phyloP scores from a whole-genome alignment of 2,329 filamentous ascomycete species.

The Sporothrix pseudoabietina region DNA sequence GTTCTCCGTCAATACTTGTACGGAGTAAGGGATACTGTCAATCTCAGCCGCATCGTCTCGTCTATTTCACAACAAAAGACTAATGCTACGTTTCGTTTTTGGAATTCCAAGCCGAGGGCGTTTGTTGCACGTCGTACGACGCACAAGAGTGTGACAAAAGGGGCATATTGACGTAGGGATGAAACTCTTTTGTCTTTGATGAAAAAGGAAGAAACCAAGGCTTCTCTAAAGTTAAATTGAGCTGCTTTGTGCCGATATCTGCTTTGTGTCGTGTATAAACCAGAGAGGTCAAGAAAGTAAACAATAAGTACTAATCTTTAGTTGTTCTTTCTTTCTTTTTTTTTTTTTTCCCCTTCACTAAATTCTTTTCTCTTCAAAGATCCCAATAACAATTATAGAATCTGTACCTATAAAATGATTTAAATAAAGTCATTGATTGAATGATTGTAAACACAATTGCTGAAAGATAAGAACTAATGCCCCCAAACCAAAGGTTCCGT shows the following conservation, averaged over 20 bases:
- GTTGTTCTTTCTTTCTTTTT: too few relatives aligned
- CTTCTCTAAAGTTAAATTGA: too few relatives aligned
- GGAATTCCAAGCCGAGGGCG: background rate
- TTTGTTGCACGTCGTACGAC: background rate
- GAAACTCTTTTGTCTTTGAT: background rate
- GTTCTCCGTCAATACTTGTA: background rate
- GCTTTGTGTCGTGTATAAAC: too few relatives aligned
- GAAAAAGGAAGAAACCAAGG: background rate
- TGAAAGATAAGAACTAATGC: background rate
- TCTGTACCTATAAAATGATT: background rate
- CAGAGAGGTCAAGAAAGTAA: too few relatives aligned
- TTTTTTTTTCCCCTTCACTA: too few relatives aligned
- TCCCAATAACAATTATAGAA: too few relatives aligned
- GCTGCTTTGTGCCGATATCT: too few relatives aligned
- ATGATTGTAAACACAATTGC: background rate
- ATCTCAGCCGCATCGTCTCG: background rate
- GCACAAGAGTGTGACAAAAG: background rate
- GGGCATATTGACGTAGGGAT: background rate
- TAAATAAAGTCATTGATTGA: background rate
- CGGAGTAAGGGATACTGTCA: background rate
- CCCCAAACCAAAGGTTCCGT: conserved; percentile 12
- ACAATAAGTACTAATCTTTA: too few relatives aligned
- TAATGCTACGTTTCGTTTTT: conserved; percentile 12
- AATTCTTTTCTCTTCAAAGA: too few relatives aligned
- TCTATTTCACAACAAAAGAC: background rate